Base-by-base conservation (phyloP, 2,329 filamentous ascomycete species). In the Nemania abortiva region DNA sequence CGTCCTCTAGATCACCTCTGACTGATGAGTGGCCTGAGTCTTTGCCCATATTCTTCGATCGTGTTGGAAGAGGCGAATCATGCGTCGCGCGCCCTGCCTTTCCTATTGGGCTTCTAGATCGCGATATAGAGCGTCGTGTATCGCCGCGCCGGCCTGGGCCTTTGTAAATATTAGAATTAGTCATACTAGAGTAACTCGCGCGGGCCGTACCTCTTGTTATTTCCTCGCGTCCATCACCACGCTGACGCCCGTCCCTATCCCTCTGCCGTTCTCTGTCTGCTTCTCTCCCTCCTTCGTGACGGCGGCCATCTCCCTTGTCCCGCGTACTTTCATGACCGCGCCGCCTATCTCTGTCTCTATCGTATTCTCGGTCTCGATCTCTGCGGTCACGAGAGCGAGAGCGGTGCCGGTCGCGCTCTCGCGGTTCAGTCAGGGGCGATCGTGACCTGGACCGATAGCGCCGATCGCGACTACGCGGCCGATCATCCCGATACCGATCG, bases 301-400 rank as follows among this genome's bases (percentile, higher is more conserved):
- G 67, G 31, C 69, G 69, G 18, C 64, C 76, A 62, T 73, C 69
- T 37, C 42, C 22, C 20, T 63, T 72, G 31, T 64, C 70, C 13
- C 63, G 56, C 1, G 55, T 50, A 7, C 24, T 42, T n/a, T 72
- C 71, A 18, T 72, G n/a, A 15, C 68, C 73, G 37, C 73, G 73
- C 10, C 68, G 73, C 34, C 65, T 66, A 27, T 81, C 77, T 72
- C 79, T 70, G 20, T 85, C 24, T 27, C 24, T 37, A 37, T 37
- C 83, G 63, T 82, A 77, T 71, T 78, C 82, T 73, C 76, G 79
- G 73, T 81, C 79, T 73, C 79, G 74, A 58, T 79, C 75, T 72
- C 82, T 74, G 58, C 81, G 74, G 54, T 79, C 76, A 31, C 78
- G 75, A 74, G 83, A 78, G 75, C 80, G 66, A 68, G 80, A 80